phyloP scores from a whole-genome alignment of 345 rosid genomes.

The Combretum micranthum region DNA sequence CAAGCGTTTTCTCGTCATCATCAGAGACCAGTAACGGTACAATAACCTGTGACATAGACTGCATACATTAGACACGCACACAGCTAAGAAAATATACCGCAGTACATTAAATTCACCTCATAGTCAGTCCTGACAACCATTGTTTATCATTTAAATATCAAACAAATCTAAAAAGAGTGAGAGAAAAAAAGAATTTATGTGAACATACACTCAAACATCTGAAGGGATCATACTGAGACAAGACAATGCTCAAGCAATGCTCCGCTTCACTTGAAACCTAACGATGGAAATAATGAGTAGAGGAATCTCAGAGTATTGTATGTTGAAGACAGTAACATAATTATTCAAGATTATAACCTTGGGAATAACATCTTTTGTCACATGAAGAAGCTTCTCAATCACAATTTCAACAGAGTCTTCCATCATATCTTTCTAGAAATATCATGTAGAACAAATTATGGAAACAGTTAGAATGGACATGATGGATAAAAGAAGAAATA shows the following conservation, averaged over 20 bases:
- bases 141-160: not conserved
- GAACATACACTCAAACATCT: slow-evolving; percentile 81
- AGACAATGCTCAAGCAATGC: slow-evolving; percentile 66
- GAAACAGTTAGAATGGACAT: too few relatives aligned
- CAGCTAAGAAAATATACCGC: too few relatives aligned
- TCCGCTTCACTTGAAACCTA: slow-evolving; percentile 92
- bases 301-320: slow-evolving; percentile 9
- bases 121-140: too few relatives aligned
- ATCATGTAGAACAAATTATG: slow-evolving; percentile 2
- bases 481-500: too few relatives aligned
- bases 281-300: slow-evolving; percentile 4
- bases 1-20: slow-evolving; percentile 90
- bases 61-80: too few relatives aligned
- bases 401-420: slow-evolving; percentile 93
- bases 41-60: slow-evolving; percentile 49
- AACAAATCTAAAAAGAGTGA: slow-evolving; percentile 7
- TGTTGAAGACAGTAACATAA: slow-evolving; percentile 1
- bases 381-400: slow-evolving; percentile 87
- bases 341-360: slow-evolving; percentile 32
- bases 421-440: slow-evolving; percentile 69
- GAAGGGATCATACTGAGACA: slow-evolving; percentile 87
- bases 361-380: slow-evolving; percentile 59
- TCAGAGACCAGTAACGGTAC: slow-evolving; percentile 86
- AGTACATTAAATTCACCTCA: too few relatives aligned
- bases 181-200: not conserved